Percentiles rank a stretch among this genome's conserved stretches.
Conservation (phyloP, 1,139 yeast genomes). For the Debaryomyces singareniensis region DNA sequence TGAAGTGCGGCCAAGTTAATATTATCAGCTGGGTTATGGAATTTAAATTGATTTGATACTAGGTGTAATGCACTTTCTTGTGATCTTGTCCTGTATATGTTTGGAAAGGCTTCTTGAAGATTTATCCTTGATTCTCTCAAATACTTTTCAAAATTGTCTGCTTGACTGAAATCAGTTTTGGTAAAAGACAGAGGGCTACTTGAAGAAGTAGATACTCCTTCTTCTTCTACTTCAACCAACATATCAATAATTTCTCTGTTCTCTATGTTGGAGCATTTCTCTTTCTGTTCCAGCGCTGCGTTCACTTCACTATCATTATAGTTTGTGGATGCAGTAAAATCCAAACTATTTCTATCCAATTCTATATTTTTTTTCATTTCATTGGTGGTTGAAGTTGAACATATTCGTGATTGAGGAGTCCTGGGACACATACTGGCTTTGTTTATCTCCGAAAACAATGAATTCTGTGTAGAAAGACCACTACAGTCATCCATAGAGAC, state of each 20-base stretch:
- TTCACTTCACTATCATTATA: too few species aligned
- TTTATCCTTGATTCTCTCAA: constrained; percentile 30
- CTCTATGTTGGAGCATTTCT: too few species aligned
- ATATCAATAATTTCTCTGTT: not conserved
- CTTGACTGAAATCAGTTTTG: constrained; percentile 17
- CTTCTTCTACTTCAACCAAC: not conserved
- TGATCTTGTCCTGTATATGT: constrained; percentile 18
- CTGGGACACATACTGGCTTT: too few species aligned
- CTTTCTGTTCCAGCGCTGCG: too few species aligned
- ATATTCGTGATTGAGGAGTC: too few species aligned
- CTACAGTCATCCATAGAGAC: too few species aligned
- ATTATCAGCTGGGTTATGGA: constrained; percentile 35
- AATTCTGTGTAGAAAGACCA: too few species aligned
- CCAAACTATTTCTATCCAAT: too few species aligned
- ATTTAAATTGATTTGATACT: constrained; percentile 10
- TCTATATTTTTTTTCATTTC: too few species aligned
- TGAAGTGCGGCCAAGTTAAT: constrained; percentile 17
- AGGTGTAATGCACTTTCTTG: constrained; percentile 17
- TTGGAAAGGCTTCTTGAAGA: constrained; percentile 28
- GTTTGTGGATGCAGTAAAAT: too few species aligned
- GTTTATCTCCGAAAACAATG: too few species aligned
- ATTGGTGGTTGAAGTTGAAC: too few species aligned
- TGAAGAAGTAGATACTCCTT: not conserved
- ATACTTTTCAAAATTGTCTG: constrained; percentile 28
- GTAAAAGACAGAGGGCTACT: constrained; percentile 11